These are phyloP conservation scores for Passalora sequoiae DNA, from an alignment of 2,329 filamentous ascomycete species.

Conservation along the genomic window DNA sequence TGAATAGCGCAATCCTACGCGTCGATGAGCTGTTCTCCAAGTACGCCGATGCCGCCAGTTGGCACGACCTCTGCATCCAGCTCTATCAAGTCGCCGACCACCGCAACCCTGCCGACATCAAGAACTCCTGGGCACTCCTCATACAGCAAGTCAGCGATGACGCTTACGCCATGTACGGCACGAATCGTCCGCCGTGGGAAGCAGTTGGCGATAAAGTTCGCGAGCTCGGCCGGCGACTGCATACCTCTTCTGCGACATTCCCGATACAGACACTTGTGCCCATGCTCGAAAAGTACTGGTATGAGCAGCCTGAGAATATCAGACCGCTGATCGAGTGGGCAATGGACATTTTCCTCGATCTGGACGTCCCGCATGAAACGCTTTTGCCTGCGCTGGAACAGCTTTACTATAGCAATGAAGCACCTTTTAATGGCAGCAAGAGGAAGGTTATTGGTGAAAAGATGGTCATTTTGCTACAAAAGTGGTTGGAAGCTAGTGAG, in stretches of 20 bases:
- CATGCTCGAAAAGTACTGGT: slow-evolving; percentile 51
- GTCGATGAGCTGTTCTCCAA: slow-evolving; percentile 88
- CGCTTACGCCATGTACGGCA: slow-evolving; percentile 37
- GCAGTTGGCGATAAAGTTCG: slow-evolving; percentile 58
- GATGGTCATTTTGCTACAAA: slow-evolving; percentile 55
- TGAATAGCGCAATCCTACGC: slow-evolving; percentile 68
- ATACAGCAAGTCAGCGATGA: slow-evolving; percentile 60
- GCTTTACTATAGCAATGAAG: slow-evolving; percentile 63
- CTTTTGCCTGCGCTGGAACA: slow-evolving; percentile 59
- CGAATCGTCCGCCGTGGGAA: slow-evolving; percentile 57
- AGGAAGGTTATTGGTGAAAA: slow-evolving; percentile 56
- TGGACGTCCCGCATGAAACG: slow-evolving; percentile 57
- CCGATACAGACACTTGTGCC: slow-evolving; percentile 45
- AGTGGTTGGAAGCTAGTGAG: slow-evolving; percentile 57
- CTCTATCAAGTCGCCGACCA: slow-evolving; percentile 92
- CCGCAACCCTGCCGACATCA: slow-evolving; percentile 78
- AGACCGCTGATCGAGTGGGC: slow-evolving; percentile 55
- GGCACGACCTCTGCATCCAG: slow-evolving; percentile 87
- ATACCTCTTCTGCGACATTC: slow-evolving; percentile 30
- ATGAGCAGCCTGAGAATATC: slow-evolving; percentile 47
- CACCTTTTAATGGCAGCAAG: slow-evolving; percentile 56
- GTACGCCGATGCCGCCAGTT: slow-evolving; percentile 84
- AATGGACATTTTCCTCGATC: slow-evolving; percentile 60
- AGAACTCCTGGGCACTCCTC: slow-evolving; percentile 75
- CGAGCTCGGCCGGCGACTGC: slow-evolving; percentile 51